These are phyloP conservation scores for Penstemon davidsonii DNA, from an alignment of 257 asterid species.

Conservation along the genomic window DNA sequence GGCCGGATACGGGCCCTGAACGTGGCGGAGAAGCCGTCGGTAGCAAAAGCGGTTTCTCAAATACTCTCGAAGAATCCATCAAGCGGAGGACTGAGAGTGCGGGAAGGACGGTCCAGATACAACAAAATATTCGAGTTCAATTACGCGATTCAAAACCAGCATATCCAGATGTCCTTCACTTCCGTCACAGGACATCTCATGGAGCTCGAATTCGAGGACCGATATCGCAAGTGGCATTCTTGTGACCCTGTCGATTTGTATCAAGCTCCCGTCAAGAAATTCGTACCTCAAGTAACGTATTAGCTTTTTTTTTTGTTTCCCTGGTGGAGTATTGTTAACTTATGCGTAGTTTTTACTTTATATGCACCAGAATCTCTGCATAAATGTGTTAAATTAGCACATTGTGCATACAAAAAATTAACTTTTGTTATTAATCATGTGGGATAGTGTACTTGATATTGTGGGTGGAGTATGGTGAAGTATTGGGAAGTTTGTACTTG, in stretches of 20 bases:
- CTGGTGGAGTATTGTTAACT: neutral
- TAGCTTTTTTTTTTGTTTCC: neutral
- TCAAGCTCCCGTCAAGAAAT: slow-evolving; percentile 75
- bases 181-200: slow-evolving; percentile 97
- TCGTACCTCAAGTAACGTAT: slow-evolving; percentile 71
- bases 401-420: neutral
- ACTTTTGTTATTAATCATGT: no score
- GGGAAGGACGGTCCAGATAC: slow-evolving; percentile 86
- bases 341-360: neutral
- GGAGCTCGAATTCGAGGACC: slow-evolving; percentile 90
- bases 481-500: no score
- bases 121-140: slow-evolving; percentile 86
- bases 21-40: slow-evolving; percentile 99
- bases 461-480: no score
- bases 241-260: slow-evolving; percentile 92
- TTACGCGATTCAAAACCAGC: slow-evolving; percentile 54
- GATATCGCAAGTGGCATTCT: slow-evolving; percentile 89
- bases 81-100: slow-evolving; percentile 58
- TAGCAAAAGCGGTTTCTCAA: slow-evolving; percentile 84
- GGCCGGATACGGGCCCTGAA: slow-evolving; percentile 68
- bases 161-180: slow-evolving; percentile 79
- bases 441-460: no score
- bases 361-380: neutral
- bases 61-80: slow-evolving; percentile 69
- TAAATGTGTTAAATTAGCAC: neutral